Conservation (phyloP, 2,329 filamentous ascomycete genomes). For the Arthrobotrys entomopaga region DNA sequence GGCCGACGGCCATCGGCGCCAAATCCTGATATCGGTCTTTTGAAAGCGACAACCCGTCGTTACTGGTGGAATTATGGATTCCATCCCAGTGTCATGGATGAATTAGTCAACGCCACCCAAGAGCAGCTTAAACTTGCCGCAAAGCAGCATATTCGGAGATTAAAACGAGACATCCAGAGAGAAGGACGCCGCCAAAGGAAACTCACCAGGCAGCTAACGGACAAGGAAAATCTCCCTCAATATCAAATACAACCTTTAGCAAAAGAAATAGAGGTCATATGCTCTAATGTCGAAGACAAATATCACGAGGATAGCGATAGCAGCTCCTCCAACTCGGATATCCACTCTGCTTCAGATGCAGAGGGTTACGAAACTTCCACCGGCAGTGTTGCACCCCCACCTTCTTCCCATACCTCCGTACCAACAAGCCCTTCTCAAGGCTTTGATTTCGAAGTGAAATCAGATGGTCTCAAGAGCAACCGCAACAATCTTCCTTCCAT, state of each 20-base stretch:
- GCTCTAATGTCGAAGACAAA: conserved; percentile 1
- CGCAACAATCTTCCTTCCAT: conserved; percentile 34
- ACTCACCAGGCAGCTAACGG: conserved; percentile 14
- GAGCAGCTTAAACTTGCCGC: conserved; percentile 26
- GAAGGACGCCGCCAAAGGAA: conserved; percentile 46
- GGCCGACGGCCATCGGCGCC: conserved; percentile 45
- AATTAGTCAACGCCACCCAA: conserved; percentile 16
- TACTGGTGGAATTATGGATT: conserved; percentile 51
- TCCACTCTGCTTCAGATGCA: conserved; percentile 37
- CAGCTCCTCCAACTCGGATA: conserved; percentile 34
- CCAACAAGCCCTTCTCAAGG: conserved; percentile 39
- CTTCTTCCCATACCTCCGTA: conserved; percentile 43
- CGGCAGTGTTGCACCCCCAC: conserved; percentile 34
- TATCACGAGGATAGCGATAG: conserved; percentile 24
- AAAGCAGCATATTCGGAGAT: conserved; percentile 37
- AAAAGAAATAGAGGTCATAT: conserved; percentile 9
- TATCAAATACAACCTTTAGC: neutral
- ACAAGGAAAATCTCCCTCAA: conserved; percentile 14
- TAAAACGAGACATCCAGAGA: conserved; percentile 36
- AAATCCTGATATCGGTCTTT: conserved; percentile 46
- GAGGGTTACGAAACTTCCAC: conserved; percentile 47
- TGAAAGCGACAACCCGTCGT: conserved; percentile 46
- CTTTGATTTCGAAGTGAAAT: conserved; percentile 22
- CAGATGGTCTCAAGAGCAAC: conserved; percentile 4
- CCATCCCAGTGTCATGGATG: conserved; percentile 14